Evolutionary conservation across 2,329 filamentous ascomycete species (phyloP).

Genomic region (Epichloe sylvatica): DNA sequence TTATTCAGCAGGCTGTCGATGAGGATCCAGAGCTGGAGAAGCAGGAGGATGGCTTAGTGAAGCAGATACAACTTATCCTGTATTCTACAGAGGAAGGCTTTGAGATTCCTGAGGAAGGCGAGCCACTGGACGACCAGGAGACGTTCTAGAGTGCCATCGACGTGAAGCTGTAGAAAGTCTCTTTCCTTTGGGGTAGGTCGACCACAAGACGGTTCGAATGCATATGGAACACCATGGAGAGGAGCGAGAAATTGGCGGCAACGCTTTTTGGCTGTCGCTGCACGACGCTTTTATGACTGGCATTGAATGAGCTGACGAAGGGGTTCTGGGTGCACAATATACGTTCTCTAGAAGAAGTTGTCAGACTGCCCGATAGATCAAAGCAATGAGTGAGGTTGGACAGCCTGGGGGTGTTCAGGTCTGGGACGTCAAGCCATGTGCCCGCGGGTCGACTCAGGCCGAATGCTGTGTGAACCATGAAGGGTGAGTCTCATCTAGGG

Average conservation of each 20-base stretch:
- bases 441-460: no score
- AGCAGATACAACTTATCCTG: slow-evolving; percentile 90
- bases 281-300: slow-evolving; percentile 4
- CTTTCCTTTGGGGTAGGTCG: not conserved
- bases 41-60: slow-evolving; percentile 81
- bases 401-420: no score
- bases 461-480: no score
- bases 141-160: slow-evolving; percentile 42
- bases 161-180: not conserved
- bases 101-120: slow-evolving; percentile 72
- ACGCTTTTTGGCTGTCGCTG: not conserved
- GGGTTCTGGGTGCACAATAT: not conserved
- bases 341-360: slow-evolving; percentile 1
- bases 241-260: not conserved
- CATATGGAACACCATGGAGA: not conserved
- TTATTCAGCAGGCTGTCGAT: slow-evolving; percentile 87
- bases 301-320: slow-evolving; percentile 2
- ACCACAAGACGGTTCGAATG: not conserved
- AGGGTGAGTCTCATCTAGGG: no score
- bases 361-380: slow-evolving; percentile 1
- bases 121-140: slow-evolving; percentile 63
- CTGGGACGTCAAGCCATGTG: no score
- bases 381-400: not conserved
- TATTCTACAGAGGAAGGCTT: slow-evolving; percentile 94
- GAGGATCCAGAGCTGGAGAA: slow-evolving; percentile 87